These are phyloP conservation scores for Cladosporium velox DNA, from an alignment of 2,329 filamentous ascomycete species.

Conservation along the genomic window DNA sequence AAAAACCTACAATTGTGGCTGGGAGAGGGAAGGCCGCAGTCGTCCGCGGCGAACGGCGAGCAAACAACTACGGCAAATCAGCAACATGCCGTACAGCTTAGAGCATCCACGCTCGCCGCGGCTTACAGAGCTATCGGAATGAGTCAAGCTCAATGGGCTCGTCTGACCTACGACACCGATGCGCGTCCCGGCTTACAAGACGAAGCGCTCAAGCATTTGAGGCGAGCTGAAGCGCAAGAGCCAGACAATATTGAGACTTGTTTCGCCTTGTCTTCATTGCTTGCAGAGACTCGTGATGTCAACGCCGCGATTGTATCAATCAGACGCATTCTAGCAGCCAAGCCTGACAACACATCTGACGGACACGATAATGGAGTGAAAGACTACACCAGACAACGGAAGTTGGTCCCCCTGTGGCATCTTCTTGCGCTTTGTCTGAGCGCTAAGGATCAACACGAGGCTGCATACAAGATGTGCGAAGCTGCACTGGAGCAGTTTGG, in stretches of 20 bases:
- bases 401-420: conserved; percentile 85
- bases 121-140: conserved; percentile 85
- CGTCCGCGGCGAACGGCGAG: conserved; percentile 26
- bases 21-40: conserved; percentile 55
- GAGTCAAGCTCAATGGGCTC: conserved; percentile 83
- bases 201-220: conserved; percentile 74
- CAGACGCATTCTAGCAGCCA: conserved; percentile 65
- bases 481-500: conserved; percentile 89
- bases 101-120: conserved; percentile 63
- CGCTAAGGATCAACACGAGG: conserved; percentile 79
- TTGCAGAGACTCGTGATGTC: conserved; percentile 83
- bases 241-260: conserved; percentile 62
- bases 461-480: conserved; percentile 80
- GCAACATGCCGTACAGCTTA: conserved; percentile 43
- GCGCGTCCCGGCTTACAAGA: conserved; percentile 71
- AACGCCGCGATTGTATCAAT: conserved; percentile 78
- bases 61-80: conserved; percentile 26
- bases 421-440: conserved; percentile 82
- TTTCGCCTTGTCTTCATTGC: conserved; percentile 79
- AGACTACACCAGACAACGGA: conserved; percentile 38
- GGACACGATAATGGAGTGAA: conserved; percentile 23
- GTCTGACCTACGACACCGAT: conserved; percentile 74
- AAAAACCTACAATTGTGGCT: conserved; percentile 74
- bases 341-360: conserved; percentile 34
- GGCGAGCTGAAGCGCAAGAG: conserved; percentile 58